phyloP scores from a whole-genome alignment of 495 filamentous ascomycete genomes.

The Rhypophila decipiens region DNA sequence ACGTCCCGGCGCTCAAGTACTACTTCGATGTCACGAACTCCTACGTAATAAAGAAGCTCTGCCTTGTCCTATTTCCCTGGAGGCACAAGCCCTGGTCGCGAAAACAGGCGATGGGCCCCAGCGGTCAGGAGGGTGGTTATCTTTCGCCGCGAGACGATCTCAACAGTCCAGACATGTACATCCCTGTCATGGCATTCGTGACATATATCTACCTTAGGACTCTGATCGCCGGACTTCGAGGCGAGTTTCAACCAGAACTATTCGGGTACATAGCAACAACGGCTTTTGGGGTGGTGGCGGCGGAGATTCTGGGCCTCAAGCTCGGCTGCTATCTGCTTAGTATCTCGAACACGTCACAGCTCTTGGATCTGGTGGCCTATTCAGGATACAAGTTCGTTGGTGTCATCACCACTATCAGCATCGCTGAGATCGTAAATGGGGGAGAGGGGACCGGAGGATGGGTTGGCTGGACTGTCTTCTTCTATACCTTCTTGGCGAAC shows the following conservation, averaged over 20 bases:
- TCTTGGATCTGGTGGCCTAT: constrained; percentile 91
- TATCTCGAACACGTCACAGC: constrained; percentile 80
- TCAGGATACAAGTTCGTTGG: constrained; percentile 99
- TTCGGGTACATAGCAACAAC: constrained; percentile 82
- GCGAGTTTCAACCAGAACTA: constrained; percentile 88
- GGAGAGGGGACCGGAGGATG: constrained; percentile 76
- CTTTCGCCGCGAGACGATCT: constrained; percentile 93
- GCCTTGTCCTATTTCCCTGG: constrained; percentile 94
- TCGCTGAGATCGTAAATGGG: constrained; percentile 69
- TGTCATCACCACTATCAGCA: constrained; percentile 75
- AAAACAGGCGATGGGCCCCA: constrained; percentile 54
- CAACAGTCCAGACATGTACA: constrained; percentile 99
- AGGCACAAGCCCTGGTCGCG: constrained; percentile 94
- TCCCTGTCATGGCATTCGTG: constrained; percentile 87
- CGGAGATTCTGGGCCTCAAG: constrained; percentile 87
- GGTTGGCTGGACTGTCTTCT: constrained; percentile 82
- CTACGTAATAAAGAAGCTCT: constrained; percentile 78
- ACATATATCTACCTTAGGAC: constrained; percentile 94
- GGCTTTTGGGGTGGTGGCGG: constrained; percentile 69
- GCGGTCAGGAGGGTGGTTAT: constrained; percentile 75
- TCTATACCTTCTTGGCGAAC: constrained; percentile 87
- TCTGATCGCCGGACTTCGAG: constrained; percentile 83
- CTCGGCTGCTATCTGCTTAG: constrained; percentile 85
- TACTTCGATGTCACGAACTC: constrained; percentile 97
- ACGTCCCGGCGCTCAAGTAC: constrained; percentile 85